phyloP scores from a whole-genome alignment of 495 filamentous ascomycete species.

The Trichoderma reesei region DNA sequence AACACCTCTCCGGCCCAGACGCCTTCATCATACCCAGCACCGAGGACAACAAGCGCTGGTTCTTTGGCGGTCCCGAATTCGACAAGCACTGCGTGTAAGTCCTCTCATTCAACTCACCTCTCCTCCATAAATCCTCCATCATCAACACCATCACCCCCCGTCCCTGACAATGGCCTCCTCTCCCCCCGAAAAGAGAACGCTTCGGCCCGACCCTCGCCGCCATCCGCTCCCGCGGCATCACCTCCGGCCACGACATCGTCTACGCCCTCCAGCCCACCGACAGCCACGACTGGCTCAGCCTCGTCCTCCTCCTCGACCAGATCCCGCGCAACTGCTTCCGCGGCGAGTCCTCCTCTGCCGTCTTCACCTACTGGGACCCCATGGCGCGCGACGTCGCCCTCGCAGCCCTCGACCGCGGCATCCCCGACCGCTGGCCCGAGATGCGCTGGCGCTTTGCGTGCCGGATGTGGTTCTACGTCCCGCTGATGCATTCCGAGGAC shows the following conservation, averaged over 20 bases:
- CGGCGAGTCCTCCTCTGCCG: constrained; percentile 10
- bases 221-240: background rate
- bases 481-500: constrained; percentile 19
- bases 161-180: background rate
- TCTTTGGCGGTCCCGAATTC: constrained; percentile 2
- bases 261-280: constrained; percentile 7
- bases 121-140: too few species aligned
- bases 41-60: constrained; percentile 4
- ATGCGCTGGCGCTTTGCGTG: constrained; percentile 12
- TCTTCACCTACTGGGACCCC: constrained; percentile 17
- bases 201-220: constrained; percentile 5
- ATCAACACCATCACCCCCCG: too few species aligned
- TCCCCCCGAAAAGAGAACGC: background rate
- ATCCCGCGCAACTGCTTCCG: constrained; percentile 18
- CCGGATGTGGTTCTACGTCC: constrained; percentile 18
- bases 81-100: constrained; percentile 10
- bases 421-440: constrained; percentile 12
- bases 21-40: background rate
- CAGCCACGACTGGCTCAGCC: constrained; percentile 16
- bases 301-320: constrained; percentile 18
- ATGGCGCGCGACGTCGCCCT: constrained; percentile 13
- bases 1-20: background rate
- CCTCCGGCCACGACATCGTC: constrained; percentile 12
- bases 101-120: background rate
- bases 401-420: constrained; percentile 10